Base-by-base conservation (phyloP, 73 alveolate species). In the Durusdinium trenchii region DNA sequence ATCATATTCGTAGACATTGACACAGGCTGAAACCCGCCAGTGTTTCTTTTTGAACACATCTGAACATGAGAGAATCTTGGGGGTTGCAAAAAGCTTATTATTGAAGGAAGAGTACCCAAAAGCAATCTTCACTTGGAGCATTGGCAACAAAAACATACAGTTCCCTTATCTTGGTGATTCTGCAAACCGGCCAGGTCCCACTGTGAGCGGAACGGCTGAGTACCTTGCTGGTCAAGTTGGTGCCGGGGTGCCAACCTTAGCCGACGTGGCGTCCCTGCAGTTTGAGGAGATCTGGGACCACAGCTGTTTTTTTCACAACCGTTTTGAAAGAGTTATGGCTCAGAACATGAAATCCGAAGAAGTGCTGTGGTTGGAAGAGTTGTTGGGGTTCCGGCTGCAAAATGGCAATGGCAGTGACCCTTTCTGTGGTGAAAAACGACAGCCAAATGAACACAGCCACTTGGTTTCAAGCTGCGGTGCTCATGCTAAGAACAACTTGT, bases 361-460 rank as follows among this genome's bases (percentile, higher is more conserved):
- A n/a, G 32, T 71, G 16, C 71, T 48, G 6, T 82, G 92, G 92
- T 48, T 82, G 35, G 92, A 82, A 82, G 92, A 82, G 48, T 71
- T 82, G n/a, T 12, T 82, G 0, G 92, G 92, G 38, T 48, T 82
- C 10, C 4, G 92, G n/a, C 20, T 82, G 23, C 64, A 78, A 28
- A 78, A n/a, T n/a, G n/a, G 89, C 89, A 40, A 78, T 78, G 89
- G 86, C 35, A 16, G 26, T 32, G 9, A 0, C 0, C 42, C 30
- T 40, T 46, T 20, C 20, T 10, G 51, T 78, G 64, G 89, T 0
- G 28, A 14, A 1, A 42, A 47, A 2, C 89, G 62, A 23, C 45
- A 46, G 14, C 45, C 30, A 30, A 18, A 46, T 28, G 28, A 20
- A 43, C 64, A 45, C 28, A 30, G 89, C 48, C 30, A 10, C 89